phyloP scores from a whole-genome alignment of 2,329 filamentous ascomycete genomes.

The Alternaria sp. region DNA sequence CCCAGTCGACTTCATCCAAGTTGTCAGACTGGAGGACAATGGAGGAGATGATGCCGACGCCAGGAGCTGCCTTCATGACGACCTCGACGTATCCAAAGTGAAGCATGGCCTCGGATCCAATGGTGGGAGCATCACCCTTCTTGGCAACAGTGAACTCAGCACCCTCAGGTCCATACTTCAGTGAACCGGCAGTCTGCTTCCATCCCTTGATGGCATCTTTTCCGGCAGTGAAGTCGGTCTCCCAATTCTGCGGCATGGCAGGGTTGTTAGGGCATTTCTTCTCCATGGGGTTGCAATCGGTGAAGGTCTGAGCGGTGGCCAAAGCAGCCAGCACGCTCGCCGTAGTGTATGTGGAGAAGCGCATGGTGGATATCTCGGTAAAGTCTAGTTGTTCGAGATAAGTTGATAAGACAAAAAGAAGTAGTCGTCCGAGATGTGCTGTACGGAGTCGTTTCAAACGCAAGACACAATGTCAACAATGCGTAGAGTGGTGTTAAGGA shows the following conservation, averaged over 20 bases:
- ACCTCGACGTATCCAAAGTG: conserved; percentile 84
- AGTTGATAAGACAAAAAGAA: not conserved
- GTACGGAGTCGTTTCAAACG: conserved; percentile 12
- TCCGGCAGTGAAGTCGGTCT: conserved; percentile 54
- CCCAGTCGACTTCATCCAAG: conserved; percentile 87
- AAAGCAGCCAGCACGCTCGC: conserved; percentile 42
- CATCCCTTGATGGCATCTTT: conserved; percentile 45
- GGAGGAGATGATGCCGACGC: conserved; percentile 77
- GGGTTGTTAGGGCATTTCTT: conserved; percentile 54
- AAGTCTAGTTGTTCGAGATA: conserved; percentile 2
- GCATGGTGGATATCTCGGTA: conserved; percentile 31
- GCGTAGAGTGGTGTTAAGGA: conserved; percentile 27
- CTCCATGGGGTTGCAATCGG: conserved; percentile 53
- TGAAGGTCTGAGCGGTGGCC: conserved; percentile 53
- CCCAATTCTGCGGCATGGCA: conserved; percentile 49
- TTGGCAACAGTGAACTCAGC: conserved; percentile 59
- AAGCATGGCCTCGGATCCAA: conserved; percentile 81
- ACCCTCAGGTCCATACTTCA: conserved; percentile 53
- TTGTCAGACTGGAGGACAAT: conserved; percentile 85
- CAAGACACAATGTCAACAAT: conserved; percentile 23
- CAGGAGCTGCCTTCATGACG: conserved; percentile 75
- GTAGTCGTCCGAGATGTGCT: conserved; percentile 37
- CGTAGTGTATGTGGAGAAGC: conserved; percentile 33
- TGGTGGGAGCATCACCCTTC: conserved; percentile 63
- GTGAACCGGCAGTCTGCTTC: conserved; percentile 49